These are phyloP conservation scores for Hyaloscypha bicolor DNA, from an alignment of 495 filamentous ascomycete genomes.

Conservation along the genomic window DNA sequence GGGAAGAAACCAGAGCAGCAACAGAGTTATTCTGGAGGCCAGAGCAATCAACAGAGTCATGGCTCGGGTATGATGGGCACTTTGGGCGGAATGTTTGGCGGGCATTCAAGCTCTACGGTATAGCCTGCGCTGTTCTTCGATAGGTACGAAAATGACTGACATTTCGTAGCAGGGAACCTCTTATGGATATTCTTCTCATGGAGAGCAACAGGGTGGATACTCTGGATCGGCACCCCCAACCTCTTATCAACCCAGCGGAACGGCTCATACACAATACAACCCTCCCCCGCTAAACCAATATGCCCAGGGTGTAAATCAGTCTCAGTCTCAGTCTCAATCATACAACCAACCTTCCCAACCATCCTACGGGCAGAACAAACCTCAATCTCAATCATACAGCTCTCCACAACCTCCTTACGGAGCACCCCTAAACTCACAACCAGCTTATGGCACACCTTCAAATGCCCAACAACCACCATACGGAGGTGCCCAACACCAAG, in stretches of 20 bases:
- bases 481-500: slow-evolving; percentile 27
- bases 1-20: slow-evolving; percentile 31
- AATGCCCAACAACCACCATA: slow-evolving; percentile 3
- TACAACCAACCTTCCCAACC: neutral
- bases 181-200: slow-evolving; percentile 52
- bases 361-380: slow-evolving; percentile 16
- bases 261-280: slow-evolving; percentile 20
- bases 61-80: slow-evolving; percentile 26
- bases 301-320: slow-evolving; percentile 27
- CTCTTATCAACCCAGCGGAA: slow-evolving; percentile 44
- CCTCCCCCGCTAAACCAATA: slow-evolving; percentile 28
- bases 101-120: slow-evolving; percentile 20
- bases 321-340: slow-evolving; percentile 21
- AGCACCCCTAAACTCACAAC: slow-evolving; percentile 26
- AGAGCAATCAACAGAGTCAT: slow-evolving; percentile 20
- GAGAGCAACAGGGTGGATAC: slow-evolving; percentile 45
- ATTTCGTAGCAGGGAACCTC: slow-evolving; percentile 11
- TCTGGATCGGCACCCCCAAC: slow-evolving; percentile 51
- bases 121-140: neutral
- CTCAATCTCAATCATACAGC: slow-evolving; percentile 25
- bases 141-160: neutral
- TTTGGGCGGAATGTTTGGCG: slow-evolving; percentile 23
- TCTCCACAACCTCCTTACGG: slow-evolving; percentile 2
- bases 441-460: slow-evolving; percentile 6
- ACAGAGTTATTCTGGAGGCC: slow-evolving; percentile 27